Conservation (phyloP, 257 asterid genomes). For the Plantago elongata region DNA sequence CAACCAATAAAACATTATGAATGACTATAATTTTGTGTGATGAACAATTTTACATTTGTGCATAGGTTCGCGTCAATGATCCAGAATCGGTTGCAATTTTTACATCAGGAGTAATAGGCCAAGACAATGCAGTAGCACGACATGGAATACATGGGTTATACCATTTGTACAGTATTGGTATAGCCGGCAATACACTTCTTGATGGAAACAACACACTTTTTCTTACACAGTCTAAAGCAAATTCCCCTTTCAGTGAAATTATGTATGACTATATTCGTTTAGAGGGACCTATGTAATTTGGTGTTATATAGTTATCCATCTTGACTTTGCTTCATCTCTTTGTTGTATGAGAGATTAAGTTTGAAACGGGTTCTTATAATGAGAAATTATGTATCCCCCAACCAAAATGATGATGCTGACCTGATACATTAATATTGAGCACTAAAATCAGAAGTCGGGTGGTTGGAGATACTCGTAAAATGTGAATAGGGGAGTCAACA, state of each 20-base stretch:
- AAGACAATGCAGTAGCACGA: conserved; percentile 56
- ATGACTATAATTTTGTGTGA: no score
- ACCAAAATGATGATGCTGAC: no score
- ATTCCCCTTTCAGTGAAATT: conserved; percentile 25
- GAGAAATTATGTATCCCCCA: no score
- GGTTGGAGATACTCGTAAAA: no score
- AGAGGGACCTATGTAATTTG: conserved; percentile 27
- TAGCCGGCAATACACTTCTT: conserved; percentile 26
- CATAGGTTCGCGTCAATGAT: conserved; percentile 44
- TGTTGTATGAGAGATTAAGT: no score
- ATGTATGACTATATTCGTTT: conserved; percentile 57
- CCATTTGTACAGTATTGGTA: conserved; percentile 23
- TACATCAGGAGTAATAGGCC: conserved; percentile 38
- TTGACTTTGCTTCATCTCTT: no score
- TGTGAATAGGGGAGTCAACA: no score
- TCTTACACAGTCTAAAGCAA: conserved; percentile 30
- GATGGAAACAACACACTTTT: conserved; percentile 39
- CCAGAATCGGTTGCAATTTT: conserved; percentile 28
- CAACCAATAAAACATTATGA: no score
- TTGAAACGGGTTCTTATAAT: no score
- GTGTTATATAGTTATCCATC: no score
- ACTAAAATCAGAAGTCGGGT: no score
- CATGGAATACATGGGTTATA: conserved; percentile 55
- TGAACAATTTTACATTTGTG: not conserved
- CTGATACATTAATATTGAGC: no score